Evolutionary conservation across 139 green algal species (phyloP), one percentile per base, ranked within the genome.

Genomic region (Pleodorina starrii): DNA sequence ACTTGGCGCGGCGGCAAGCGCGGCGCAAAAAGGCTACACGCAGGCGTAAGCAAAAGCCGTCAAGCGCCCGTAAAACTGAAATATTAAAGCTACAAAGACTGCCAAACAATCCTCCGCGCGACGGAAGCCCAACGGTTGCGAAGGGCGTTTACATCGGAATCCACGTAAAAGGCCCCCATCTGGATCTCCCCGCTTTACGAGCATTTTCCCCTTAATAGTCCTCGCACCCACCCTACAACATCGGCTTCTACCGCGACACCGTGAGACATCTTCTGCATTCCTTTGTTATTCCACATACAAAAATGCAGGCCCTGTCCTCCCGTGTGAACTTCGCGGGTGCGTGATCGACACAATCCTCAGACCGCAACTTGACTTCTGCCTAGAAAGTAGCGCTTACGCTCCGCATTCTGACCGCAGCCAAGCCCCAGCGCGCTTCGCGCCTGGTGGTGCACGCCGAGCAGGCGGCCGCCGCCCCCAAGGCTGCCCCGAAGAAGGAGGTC

Each of bases 401-500:
- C 36, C 66, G 17, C 11, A n/a, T 60, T 40, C 36, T 82, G 48
- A 17, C 19, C 40, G 89, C 89, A 92, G 89, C 83, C 66, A 89
- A 89, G 82, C 89, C 89, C 75, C 84, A 90, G 89, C 89, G 89
- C 60, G 43, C 83, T 23, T 36, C 46, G 36, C 89, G 83, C 84
- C 78, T 93, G 78, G 84, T 93, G 48, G 89, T 93, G n/a, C 88
- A 91, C 29, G 93, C 92, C 51, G 74, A 91, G 86, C 79, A 87
- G 36, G 88, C 85, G 59, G 84, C 90, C 40, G 84, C 91, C 38
- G 54, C 92, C 40, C 90, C 92, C 35, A 93, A 93, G 84, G 89
- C 93, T 48, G 88, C 93, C 27, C 59, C 93, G 79, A 93, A 91
- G 72, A 95, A 96, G 92, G 91, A 97, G 68, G 83, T 98, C 72